Base-by-base conservation (phyloP, 1,284 basidiomycete species). In the Volvariella volvacea region DNA sequence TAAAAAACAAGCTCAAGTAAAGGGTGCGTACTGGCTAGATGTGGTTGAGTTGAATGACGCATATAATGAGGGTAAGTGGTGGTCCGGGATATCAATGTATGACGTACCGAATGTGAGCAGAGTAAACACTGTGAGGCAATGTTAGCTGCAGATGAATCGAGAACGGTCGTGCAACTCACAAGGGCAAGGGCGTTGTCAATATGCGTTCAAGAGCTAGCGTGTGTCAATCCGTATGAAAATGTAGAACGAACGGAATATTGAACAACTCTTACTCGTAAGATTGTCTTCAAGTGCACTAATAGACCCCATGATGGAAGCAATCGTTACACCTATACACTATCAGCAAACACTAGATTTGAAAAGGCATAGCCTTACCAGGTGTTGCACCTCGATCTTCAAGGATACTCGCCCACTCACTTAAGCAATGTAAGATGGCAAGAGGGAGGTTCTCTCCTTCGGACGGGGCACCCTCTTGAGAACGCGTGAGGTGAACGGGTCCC, bases 181-280 rank as follows among this genome's bases (percentile, higher is more conserved):
- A 79, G 28, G 80, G 80, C 22, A 83, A 54, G 1, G 80, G 80
- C 0, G 78, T 82, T 0, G 78, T 83, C 45, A 83, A 52, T 37
- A 80, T 79, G 36, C 67, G 65, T 55, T 83, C 80, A 45, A 81
- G 54, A 6, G 69, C 74, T 76, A 50, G 8, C 44, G 15, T 28
- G n/a, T n/a, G n/a, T 28, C 25, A 36, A 31, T 16, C 9, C 43
- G 21, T 14, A 34, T n/a, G 33, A 20, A 41, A 12, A 28, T 28
- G 6, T 28, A 16, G 20, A 17, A 4, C 17, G 16, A 16, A 12
- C 45, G 14, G 7, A 12, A 46, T 22, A 4, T 8, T 16, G 19
- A 9, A 15, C 30, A 21, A 46, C 17, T 59, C 71, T 39, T 42
- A 79, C 78, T 61, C 16, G 67, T 66, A 39, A 81, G 56, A 50